Evolutionary conservation across 2,329 filamentous ascomycete species (phyloP).

Genomic region (Pyrenophora graminea): DNA sequence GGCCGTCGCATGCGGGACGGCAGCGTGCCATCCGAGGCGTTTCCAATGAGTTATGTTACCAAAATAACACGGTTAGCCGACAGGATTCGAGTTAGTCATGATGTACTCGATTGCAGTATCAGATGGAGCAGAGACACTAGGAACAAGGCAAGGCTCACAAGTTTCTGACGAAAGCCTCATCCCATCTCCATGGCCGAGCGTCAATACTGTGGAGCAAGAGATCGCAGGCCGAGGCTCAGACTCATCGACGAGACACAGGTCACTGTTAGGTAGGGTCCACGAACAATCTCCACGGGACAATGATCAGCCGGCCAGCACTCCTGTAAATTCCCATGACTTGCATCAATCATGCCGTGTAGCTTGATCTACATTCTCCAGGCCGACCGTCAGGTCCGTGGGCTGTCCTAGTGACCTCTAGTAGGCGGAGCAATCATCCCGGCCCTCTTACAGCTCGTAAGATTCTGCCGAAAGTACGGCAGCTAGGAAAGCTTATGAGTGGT

Average conservation of each 20-base stretch:
- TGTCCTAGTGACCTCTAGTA: not conserved
- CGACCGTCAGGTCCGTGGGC: not conserved
- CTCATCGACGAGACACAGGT: not conserved
- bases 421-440: not conserved
- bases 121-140: not conserved
- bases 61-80: constrained; percentile 5
- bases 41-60: not conserved
- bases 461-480: constrained; percentile 1
- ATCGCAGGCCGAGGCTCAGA: not conserved
- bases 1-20: not conserved
- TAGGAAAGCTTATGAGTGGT: constrained; percentile 1
- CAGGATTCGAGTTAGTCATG: not conserved
- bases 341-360: constrained; percentile 14
- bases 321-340: constrained; percentile 14
- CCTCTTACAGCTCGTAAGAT: not conserved
- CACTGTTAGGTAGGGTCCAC: constrained; percentile 15
- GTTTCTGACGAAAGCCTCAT: too few relatives aligned
- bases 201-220: not conserved
- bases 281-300: not conserved
- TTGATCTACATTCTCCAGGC: constrained; percentile 1
- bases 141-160: constrained; percentile 9
- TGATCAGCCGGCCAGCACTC: constrained; percentile 1
- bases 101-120: constrained; percentile 6
- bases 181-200: too few relatives aligned
- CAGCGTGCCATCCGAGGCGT: not conserved